Evolutionary conservation across 129 eudicot genomes (phyloP), one percentile per base, ranked within the genome.

Genomic region (Centrapalus pauciflorus): DNA sequence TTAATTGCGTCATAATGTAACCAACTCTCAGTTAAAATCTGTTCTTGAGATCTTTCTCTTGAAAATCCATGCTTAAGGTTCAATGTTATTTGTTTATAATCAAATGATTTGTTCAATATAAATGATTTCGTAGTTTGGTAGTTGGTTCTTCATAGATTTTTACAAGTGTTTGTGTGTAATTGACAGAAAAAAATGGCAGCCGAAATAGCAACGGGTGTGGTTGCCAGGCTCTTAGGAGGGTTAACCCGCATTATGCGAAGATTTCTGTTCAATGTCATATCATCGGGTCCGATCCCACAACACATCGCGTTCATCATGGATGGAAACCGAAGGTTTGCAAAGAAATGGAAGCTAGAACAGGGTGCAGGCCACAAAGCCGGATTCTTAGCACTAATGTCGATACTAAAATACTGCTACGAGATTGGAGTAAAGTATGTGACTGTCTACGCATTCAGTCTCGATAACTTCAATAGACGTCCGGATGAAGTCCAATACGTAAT

Each of bases 351-450:
- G 20, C 73, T 85, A 0, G 84, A 76, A 45, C 83, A 88, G 62
- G 91, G 89, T 6, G 82, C 62, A n/a, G 96, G 96, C 24, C 86
- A 88, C 66, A 68, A 85, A 66, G 86, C 84, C n/a, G 96, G 96
- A 2, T 82, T 88, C 72, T 45, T 80, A 29, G 52, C 86, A 7
- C 84, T 88, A 32, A 80, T 88, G 87, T 74, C 96, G 12, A 10
- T 80, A 12, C 69, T 88, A 28, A 85, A 82, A 69, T 88, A 85
- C 70, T 88, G 96, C 81, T 80, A 85, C 49, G 86, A 82, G 58
- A 45, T 82, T 17, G 86, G 89, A 12, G 85, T 88, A 7, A 82
- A 75, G 33, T 76, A 84, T 21, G 55, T 82, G 3, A 84, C 89
- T 0, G 66, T 85, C 4, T 85, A 82, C 12, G 89, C 87, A 6